Evolutionary conservation across 1,139 yeast genomes (phyloP).

Genomic region (Sugiyamaella xylanicola): DNA sequence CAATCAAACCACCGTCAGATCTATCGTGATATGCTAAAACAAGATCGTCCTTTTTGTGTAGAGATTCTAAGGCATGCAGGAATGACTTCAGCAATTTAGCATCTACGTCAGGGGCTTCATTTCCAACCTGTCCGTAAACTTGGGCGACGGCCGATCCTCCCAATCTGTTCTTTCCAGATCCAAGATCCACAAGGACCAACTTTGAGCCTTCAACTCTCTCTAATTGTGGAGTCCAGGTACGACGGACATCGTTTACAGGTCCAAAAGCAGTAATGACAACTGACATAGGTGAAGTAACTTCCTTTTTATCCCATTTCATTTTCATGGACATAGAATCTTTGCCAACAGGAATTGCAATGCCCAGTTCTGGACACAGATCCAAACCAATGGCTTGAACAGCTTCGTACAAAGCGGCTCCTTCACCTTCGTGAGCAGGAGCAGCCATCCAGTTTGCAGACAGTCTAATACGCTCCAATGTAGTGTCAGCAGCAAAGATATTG

Average conservation of each 20-base stretch:
- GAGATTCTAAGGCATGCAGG: conserved; percentile 64
- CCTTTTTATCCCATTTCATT: conserved; percentile 92
- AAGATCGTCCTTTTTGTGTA: conserved; percentile 63
- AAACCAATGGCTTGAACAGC: conserved; percentile 97
- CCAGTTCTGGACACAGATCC: conserved; percentile 92
- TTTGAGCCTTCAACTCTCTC: conserved; percentile 53
- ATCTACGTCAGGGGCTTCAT: conserved; percentile 77
- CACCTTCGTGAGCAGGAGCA: conserved; percentile 93
- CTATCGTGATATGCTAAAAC: conserved; percentile 94
- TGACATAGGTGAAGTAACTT: conserved; percentile 95
- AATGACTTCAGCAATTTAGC: conserved; percentile 63
- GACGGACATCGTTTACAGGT: conserved; percentile 79
- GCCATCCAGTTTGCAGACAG: conserved; percentile 99
- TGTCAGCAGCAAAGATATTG: conserved; percentile 89
- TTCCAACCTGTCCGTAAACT: conserved; percentile 85
- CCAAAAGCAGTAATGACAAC: conserved; percentile 89
- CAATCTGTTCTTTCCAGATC: conserved; percentile 56
- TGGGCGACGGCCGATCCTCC: conserved; percentile 98
- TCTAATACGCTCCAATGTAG: conserved; percentile 72
- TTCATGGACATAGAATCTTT: conserved; percentile 99
- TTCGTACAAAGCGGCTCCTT: conserved; percentile 91
- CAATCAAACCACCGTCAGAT: conserved; percentile 94
- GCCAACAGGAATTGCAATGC: conserved; percentile 94
- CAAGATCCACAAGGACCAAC: conserved; percentile 79
- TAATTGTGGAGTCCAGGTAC: conserved; percentile 94